Percentiles rank a stretch among this genome's conserved stretches.
phyloP scores from a whole-genome alignment of 2,329 filamentous ascomycete genomes.

The Scopulariopsis brevicaulis region DNA sequence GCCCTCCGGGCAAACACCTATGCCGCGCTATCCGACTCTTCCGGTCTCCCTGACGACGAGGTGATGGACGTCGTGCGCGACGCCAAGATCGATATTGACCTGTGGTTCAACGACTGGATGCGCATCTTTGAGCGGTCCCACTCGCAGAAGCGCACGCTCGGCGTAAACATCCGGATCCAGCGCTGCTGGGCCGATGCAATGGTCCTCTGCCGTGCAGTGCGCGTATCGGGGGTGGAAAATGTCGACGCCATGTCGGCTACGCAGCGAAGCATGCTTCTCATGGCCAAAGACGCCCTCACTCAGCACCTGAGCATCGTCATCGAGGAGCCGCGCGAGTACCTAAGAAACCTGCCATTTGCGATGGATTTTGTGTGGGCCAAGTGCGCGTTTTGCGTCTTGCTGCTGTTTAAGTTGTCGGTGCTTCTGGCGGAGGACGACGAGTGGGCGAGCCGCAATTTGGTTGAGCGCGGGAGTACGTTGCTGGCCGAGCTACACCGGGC shows the following conservation, averaged over 20 bases:
- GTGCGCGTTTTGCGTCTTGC: conserved; percentile 42
- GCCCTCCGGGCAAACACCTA: conserved; percentile 21
- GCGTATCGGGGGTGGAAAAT: conserved; percentile 19
- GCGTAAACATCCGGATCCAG: conserved; percentile 36
- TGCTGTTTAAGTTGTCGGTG: conserved; percentile 39
- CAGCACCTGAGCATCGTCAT: conserved; percentile 37
- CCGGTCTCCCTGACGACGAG: conserved; percentile 17
- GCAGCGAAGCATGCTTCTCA: conserved; percentile 33
- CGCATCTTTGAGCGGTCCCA: conserved; percentile 11
- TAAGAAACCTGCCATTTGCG: conserved; percentile 37
- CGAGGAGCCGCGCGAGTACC: conserved; percentile 29
- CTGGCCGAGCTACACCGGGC: conserved; percentile 14
- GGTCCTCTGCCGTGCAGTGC: conserved; percentile 36
- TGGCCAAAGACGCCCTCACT: conserved; percentile 37
- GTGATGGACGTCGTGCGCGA: conserved; percentile 27
- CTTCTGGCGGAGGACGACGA: conserved; percentile 28
- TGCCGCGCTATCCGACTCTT: conserved; percentile 16
- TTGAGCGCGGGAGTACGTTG: conserved; percentile 10
- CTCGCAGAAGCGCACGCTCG: conserved; percentile 21
- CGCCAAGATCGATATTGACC: conserved; percentile 31
- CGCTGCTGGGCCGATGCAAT: conserved; percentile 42
- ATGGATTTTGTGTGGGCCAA: conserved; percentile 50
- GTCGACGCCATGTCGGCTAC: conserved; percentile 31
- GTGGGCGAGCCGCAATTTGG: conserved; percentile 8
- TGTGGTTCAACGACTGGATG: conserved; percentile 31